Percentiles rank a stretch among this genome's conserved stretches.
phyloP scores from a whole-genome alignment of 2,329 filamentous ascomycete species.

The Juglanconis sp. region DNA sequence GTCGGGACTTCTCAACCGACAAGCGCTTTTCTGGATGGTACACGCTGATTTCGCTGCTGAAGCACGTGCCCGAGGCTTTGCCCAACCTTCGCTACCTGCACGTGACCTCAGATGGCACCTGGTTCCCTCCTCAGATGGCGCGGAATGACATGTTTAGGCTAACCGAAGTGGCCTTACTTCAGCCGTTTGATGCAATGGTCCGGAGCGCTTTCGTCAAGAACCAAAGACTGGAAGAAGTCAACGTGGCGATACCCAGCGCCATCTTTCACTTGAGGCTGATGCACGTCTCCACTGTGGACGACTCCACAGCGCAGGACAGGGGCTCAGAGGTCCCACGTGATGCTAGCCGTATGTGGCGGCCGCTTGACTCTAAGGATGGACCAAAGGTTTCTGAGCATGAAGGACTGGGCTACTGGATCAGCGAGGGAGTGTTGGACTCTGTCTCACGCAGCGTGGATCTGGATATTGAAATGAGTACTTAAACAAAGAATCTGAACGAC shows the following conservation, averaged over 20 bases:
- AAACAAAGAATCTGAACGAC: no score
- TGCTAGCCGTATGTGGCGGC: no score
- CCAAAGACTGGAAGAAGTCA: not conserved
- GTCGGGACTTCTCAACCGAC: constrained; percentile 1
- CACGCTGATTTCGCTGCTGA: not conserved
- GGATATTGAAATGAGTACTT: no score
- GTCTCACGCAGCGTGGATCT: no score
- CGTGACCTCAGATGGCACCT: not conserved
- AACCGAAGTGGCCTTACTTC: not conserved
- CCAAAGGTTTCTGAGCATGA: no score
- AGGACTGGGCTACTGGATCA: no score
- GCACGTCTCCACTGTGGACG: not conserved
- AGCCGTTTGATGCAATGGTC: constrained; percentile 7
- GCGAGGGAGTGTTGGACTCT: no score
- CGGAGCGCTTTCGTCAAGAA: not conserved
- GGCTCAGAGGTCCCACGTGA: not conserved
- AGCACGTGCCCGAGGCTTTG: not conserved
- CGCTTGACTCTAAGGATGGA: no score
- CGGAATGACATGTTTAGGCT: not conserved
- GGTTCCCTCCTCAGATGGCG: not conserved
- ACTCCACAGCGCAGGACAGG: not conserved
- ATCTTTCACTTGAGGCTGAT: not conserved
- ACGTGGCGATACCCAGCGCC: not conserved
- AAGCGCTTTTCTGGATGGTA: not conserved
- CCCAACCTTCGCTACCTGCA: not conserved